Evolutionary conservation across 805 yeast species (phyloP), one percentile per base, ranked within the genome.

Genomic region (Debaryomyces maramus): DNA sequence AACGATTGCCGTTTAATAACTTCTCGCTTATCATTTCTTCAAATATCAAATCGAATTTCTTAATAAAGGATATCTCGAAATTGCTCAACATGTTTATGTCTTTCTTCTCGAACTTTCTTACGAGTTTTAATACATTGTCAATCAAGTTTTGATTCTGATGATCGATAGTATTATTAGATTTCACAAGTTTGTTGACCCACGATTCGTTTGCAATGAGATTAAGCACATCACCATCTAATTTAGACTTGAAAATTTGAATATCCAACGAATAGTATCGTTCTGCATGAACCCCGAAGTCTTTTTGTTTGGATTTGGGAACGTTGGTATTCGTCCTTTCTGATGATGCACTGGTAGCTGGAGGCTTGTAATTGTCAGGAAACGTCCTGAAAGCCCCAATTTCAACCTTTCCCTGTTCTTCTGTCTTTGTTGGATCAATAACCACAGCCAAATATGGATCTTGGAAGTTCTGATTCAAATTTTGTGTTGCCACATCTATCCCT

Each of bases 321-420:
- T 15, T 22, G 9, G 13, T 13, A 22, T 9, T 23, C 19, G 21
- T 20, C 14, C 8, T 24, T 5, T 29, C 18, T 14, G 4, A 17
- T 21, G 17, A 15, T 24, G 15, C 20, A 20, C n/a, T 29, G 20
- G 17, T 29, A 18, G 24, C 32, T 13, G 20, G 3, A 34, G 38
- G 21, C 21, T 46, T 43, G 37, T 51, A 41, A 4, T 62, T 65
- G 20, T 72, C 75, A 32, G 73, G 70, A 45, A 76, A 77, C 0
- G 97, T 87, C 56, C 97, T 67, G 56, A 88, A 89, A 0, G 96
- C 96, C 1, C 96, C 97, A 40, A 89, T 85, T 34, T 86, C 93
- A 9, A 89, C 82, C 43, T 70, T 73, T 0, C 84, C 84, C 36
- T 83, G 79, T 10, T 73, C 61, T 3, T 68, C 55, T 1, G 91